phyloP scores from a whole-genome alignment of 768 basidiomycete species.

The Lentinula sp. region DNA sequence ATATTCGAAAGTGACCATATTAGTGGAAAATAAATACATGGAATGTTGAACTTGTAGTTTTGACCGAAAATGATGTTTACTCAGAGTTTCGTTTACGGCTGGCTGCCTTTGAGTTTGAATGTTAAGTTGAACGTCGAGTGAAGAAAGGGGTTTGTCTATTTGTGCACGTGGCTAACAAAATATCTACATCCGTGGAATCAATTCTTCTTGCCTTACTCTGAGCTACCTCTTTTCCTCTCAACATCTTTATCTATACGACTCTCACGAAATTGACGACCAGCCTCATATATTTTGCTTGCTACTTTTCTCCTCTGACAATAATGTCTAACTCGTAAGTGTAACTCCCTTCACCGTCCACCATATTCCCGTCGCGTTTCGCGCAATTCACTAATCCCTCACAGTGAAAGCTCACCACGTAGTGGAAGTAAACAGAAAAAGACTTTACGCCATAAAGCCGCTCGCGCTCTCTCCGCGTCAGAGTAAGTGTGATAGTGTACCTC shows the following conservation, averaged over 20 bases:
- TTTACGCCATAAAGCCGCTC: background rate
- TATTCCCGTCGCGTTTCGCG: too few relatives aligned
- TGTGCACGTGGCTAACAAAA: background rate
- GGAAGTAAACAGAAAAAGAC: background rate
- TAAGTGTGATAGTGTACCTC: constrained; percentile 14
- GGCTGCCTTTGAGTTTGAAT: too few relatives aligned
- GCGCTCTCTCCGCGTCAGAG: constrained; percentile 41
- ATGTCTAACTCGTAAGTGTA: constrained; percentile 6
- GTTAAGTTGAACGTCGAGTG: too few relatives aligned
- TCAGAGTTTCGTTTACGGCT: too few relatives aligned
- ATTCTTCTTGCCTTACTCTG: background rate
- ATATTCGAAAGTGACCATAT: too few relatives aligned
- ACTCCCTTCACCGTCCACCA: background rate
- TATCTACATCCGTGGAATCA: background rate
- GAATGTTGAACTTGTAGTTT: too few relatives aligned
- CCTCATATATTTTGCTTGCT: background rate
- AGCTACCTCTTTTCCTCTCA: background rate
- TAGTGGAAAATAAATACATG: too few relatives aligned
- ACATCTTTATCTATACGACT: background rate
- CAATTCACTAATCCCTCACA: background rate
- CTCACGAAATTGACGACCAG: background rate
- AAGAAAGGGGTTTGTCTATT: too few relatives aligned
- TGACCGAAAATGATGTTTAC: too few relatives aligned
- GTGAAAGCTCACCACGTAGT: background rate
- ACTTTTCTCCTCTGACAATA: background rate